Base-by-base conservation (phyloP, 2,329 filamentous ascomycete genomes). In the Aspergillus aculeatus region DNA sequence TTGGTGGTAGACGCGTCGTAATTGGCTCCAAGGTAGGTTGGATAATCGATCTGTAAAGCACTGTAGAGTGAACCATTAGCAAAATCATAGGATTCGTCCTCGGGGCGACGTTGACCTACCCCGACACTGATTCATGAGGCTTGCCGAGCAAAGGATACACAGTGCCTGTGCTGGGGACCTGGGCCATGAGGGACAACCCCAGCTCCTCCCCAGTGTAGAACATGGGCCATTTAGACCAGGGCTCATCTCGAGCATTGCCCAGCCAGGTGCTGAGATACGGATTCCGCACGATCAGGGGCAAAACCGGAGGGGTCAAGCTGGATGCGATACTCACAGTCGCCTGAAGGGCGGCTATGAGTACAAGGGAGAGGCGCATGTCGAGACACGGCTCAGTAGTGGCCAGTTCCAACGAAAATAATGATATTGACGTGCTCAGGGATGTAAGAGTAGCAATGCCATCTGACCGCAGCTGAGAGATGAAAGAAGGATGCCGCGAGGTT, bases 211-310 rank as follows among this genome's bases (percentile, higher is more conserved):
- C 89, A 6, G 88, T 90, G 82, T 88, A 93, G 74, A 93, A 92
- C 74, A 94, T 94, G 24, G 92, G 92, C 92, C 92, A 96, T 76
- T 86, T 84, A 56, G 86, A 83, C 91, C 91, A 96, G 2, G 92
- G 92, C 50, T 83, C 82, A 58, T 89, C 84, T 66, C 92, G 83
- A 47, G 91, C 90, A 91, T 79, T 82, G 74, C 84, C 68, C 47
- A 90, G 79, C 89, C 89, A 92, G n/a, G 86, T 84, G 71, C 86
- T 92, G 5, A 95, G 78, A 69, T 94, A 95, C 1, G 91, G 91
- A 41, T 87, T 89, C 60, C 86, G 86, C 50, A 94, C 90, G 32
- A 89, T 88, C 53, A 95, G 76, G 19, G 91, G 90, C 44, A 90
- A 82, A 1, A 89, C 84, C 11, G 89, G 89, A 57, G 85, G 85